Percentiles rank a stretch among this genome's conserved stretches.
Conservation (phyloP, 768 basidiomycete genomes). For the Omphalotus guepiniiformis region DNA sequence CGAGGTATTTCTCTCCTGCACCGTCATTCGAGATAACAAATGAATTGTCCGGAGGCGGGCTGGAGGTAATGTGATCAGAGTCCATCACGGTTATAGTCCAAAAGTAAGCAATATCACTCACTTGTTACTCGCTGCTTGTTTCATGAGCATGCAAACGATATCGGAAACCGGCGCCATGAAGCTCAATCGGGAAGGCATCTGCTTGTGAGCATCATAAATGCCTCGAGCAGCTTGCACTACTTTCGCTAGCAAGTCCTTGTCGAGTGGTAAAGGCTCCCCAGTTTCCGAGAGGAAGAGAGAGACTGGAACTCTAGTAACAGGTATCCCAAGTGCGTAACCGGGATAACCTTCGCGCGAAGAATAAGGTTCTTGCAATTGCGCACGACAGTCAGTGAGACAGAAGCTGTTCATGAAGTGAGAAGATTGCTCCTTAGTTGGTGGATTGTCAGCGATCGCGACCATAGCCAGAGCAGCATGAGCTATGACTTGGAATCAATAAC, state of each 20-base stretch:
- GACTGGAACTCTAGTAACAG: conserved; percentile 15
- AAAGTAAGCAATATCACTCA: conserved; percentile 1
- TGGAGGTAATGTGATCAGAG: background rate
- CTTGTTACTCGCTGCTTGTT: conserved; percentile 3
- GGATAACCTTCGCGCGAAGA: conserved; percentile 12
- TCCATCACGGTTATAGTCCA: background rate
- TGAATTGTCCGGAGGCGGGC: conserved; percentile 13
- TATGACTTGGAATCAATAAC: background rate
- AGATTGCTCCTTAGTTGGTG: conserved; percentile 7
- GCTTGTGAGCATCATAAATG: conserved; percentile 13
- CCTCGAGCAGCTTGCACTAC: conserved; percentile 8
- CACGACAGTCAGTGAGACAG: conserved; percentile 18
- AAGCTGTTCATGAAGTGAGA: conserved; percentile 13
- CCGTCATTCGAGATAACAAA: conserved; percentile 21
- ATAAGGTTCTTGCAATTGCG: conserved; percentile 15
- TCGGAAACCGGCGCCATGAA: conserved; percentile 15
- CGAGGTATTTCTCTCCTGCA: conserved; percentile 13
- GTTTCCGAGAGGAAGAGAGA: conserved; percentile 15
- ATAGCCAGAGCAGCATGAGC: conserved; percentile 21
- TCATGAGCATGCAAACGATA: conserved; percentile 7
- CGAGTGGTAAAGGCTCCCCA: background rate
- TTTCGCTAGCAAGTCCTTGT: conserved; percentile 8
- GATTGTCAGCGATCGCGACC: conserved; percentile 16
- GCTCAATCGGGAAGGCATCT: conserved; percentile 14
- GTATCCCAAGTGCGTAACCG: conserved; percentile 18